Base-by-base conservation (phyloP, 2,329 filamentous ascomycete genomes). In the Epicoccum nigrum region DNA sequence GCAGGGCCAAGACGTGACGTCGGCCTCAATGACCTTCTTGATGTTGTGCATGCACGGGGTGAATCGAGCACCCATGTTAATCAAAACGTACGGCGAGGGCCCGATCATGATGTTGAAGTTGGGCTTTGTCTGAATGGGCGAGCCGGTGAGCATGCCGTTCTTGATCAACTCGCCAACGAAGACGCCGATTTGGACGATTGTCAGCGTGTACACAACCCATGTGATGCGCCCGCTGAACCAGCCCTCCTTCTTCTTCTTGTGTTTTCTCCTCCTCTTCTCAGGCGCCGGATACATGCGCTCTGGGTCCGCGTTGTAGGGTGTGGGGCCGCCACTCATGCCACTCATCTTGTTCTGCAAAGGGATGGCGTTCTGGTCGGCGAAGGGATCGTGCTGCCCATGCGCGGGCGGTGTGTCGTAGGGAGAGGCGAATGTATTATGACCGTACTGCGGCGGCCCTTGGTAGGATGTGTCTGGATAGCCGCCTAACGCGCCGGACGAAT, bases 91-190 rank as follows among this genome's bases (percentile, higher is more conserved):
- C 1, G 87, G 84, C 4, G 92, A 96, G 1, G 94, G 94, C 0
- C 94, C 94, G 67, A 99, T 96, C 91, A 99, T 96, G 51, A 90
- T 89, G 76, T 97, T 99, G 78, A 99, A 96, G 13, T 81, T 82
- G 1, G 94, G 94, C 48, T 93, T 84, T 44, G 86, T 92, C 75
- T 86, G 83, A 67, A 91, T 90, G 16, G 88, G 84, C 0, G 88
- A 87, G 45, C 89, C 89, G 1, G 93, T 97, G 23, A 92, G 77
- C 61, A 88, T 81, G 44, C 81, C 87, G 74, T 92, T 95, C 68
- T 87, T 90, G 39, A 89, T 86, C 55, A 99, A 78, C 76, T 97
- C 91, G 44, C 82, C 91, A 58, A 97, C 89, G 68, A 99, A 99
- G 21, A 97, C 91, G 13, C 80, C 84, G 16, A 94, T 76, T 72